A percentile compares a stretch with the other conserved stretches of the same genome.
phyloP scores from a whole-genome alignment of 108 stramenopile genomes.

The Tribonema minus region DNA sequence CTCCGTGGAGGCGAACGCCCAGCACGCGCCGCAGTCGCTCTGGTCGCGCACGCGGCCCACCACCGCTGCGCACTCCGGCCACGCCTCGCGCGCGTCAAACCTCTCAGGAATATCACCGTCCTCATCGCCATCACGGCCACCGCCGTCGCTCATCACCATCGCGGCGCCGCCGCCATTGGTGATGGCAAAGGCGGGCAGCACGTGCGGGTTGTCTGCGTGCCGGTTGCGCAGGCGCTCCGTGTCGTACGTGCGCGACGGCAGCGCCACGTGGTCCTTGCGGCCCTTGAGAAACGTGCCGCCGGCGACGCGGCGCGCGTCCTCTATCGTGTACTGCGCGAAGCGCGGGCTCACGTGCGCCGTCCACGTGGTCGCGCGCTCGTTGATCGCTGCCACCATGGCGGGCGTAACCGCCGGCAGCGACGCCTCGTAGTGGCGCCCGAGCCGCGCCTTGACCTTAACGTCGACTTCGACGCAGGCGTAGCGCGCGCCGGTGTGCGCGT shows the following conservation, averaged over 20 bases:
- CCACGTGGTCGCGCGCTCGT: not conserved
- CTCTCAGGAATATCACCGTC: constrained; percentile 28
- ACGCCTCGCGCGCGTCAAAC: constrained; percentile 57
- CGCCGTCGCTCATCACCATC: not conserved
- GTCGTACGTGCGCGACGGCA: not conserved
- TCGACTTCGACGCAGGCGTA: not conserved
- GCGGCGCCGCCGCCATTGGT: not conserved
- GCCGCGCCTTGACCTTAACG: not conserved
- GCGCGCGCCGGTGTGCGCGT: not conserved
- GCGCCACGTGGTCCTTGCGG: not conserved
- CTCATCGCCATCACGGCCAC: not conserved
- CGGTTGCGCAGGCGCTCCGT: not conserved
- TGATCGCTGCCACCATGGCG: not conserved
- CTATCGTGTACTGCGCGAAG: constrained; percentile 1
- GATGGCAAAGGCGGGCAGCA: too few species aligned
- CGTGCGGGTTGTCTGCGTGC: not conserved
- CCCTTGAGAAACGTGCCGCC: not conserved
- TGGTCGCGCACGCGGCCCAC: constrained; percentile 58
- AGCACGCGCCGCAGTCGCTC: constrained; percentile 61
- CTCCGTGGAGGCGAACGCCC: constrained; percentile 63
- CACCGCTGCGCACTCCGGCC: constrained; percentile 54
- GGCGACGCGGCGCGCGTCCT: not conserved
- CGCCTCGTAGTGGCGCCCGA: not conserved
- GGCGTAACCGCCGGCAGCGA: not conserved
- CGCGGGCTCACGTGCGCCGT: not conserved